Conservation (phyloP, 179 eudicot species). For the Corrigiola litoralis region DNA sequence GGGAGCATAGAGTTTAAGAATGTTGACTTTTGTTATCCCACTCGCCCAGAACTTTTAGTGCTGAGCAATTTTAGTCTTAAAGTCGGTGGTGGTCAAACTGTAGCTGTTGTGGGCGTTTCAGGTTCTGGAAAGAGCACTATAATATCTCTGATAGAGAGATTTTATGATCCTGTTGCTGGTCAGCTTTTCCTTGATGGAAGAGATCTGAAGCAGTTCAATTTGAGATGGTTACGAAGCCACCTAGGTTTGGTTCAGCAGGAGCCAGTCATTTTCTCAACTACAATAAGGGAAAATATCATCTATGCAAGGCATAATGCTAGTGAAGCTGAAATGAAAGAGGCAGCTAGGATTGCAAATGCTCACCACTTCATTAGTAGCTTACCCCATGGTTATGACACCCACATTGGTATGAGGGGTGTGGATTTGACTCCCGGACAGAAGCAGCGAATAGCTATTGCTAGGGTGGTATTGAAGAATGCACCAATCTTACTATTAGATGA, state of each 20-base stretch:
- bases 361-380: conserved; percentile 97
- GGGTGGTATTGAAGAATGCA: conserved; percentile 87
- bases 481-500: conserved; percentile 91
- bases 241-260: conserved; percentile 96
- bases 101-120: conserved; percentile 95
- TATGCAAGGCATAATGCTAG: conserved; percentile 99
- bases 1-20: conserved; percentile 89
- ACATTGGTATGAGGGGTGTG: conserved; percentile 96
- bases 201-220: conserved; percentile 73
- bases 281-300: conserved; percentile 85
- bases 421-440: conserved; percentile 97
- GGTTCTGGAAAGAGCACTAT: conserved; percentile 99
- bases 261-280: conserved; percentile 90
- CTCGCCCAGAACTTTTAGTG: conserved; percentile 78
- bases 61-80: conserved; percentile 90
- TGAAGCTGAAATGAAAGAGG: conserved; percentile 98
- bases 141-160: conserved; percentile 85
- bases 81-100: conserved; percentile 96
- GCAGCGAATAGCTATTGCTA: conserved; percentile 88
- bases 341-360: conserved; percentile 97
- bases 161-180: conserved; percentile 92
- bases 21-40: conserved; percentile 84
- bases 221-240: conserved; percentile 96
- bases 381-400: conserved; percentile 98
- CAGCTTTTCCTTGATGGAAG: conserved; percentile 83